These are phyloP conservation scores for Isatis tinctoria DNA, from an alignment of 345 rosid genomes.

Conservation along the genomic window DNA sequence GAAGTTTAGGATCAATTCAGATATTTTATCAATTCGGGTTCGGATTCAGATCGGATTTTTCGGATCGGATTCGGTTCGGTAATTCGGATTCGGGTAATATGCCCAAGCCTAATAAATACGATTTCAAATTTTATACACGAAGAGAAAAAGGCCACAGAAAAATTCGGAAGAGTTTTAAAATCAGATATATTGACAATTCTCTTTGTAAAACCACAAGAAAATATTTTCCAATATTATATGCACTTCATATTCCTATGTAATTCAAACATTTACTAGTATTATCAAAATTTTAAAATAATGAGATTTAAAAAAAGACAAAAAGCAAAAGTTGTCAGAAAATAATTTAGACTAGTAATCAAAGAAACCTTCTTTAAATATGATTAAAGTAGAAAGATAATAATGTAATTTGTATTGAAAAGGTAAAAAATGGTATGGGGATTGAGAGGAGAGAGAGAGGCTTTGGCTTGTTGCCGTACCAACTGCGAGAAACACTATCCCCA, in stretches of 20 bases:
- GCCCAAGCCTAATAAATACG: too few species aligned
- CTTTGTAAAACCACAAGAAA: not conserved
- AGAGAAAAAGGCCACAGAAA: too few species aligned
- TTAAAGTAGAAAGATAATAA: not conserved
- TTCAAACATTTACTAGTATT: not conserved
- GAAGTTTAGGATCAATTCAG: too few species aligned
- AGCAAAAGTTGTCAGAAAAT: not conserved
- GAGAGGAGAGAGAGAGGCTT: not conserved
- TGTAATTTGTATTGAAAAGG: conserved; percentile 16
- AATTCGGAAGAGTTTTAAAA: too few species aligned
- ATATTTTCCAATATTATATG: not conserved
- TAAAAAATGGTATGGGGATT: conserved; percentile 3
- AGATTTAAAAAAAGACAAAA: not conserved
- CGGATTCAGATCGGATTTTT: too few species aligned
- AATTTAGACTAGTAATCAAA: not conserved
- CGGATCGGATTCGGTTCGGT: too few species aligned
- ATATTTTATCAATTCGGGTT: too few species aligned
- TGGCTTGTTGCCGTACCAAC: conserved; percentile 9
- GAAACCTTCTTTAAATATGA: not conserved
- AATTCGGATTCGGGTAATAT: too few species aligned
- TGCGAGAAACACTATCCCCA: conserved; percentile 30
- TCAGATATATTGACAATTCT: too few species aligned
- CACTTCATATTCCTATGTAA: not conserved
- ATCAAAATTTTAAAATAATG: not conserved
- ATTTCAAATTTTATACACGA: too few species aligned